Base-by-base conservation (phyloP, 805 yeast genomes). In the Lachancea mirantina region DNA sequence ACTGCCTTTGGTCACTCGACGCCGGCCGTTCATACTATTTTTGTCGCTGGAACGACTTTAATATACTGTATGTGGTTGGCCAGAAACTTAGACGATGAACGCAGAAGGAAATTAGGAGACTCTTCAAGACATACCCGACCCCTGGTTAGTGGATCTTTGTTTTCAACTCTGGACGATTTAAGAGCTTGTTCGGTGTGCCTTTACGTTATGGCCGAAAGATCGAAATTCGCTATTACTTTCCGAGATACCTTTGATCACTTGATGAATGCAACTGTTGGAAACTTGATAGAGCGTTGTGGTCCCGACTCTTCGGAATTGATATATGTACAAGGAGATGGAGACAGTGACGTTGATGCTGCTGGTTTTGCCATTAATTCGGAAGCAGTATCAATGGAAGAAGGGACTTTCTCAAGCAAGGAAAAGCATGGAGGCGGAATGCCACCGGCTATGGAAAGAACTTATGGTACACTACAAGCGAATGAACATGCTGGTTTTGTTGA, bases 211-310 rank as follows among this genome's bases (percentile, higher is more conserved):
- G 68, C 78, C 11, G 83, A 77, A 46, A 62, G 83, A 38, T 72
- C 82, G 1, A 68, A 68, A 43, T 72, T 75, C 55, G 82, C 80
- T 1, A 49, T 74, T 11, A 68, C 69, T 23, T 77, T 76, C 46
- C 62, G 84, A 49, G 82, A 77, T 45, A 74, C 80, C 2, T 77
- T 77, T 56, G 84, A 77, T 47, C 78, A 74, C 43, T 54, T 77
- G 37, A 72, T 76, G 75, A 63, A 67, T 43, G 79, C 81, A 6
- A 76, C 84, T 0, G 66, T 76, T 17, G 78, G 76, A 30, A 75
- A 77, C 44, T 55, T 76, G 44, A 71, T 73, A 35, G 72, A 75
- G 36, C 60, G 78, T 45, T 74, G 80, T 60, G 79, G 80, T 1
- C 77, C 78, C 1, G 75, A 74, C 49, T 69, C 79, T 3, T 63